phyloP scores from a whole-genome alignment of 2,329 filamentous ascomycete species.

The Alternaria brassicicola region DNA sequence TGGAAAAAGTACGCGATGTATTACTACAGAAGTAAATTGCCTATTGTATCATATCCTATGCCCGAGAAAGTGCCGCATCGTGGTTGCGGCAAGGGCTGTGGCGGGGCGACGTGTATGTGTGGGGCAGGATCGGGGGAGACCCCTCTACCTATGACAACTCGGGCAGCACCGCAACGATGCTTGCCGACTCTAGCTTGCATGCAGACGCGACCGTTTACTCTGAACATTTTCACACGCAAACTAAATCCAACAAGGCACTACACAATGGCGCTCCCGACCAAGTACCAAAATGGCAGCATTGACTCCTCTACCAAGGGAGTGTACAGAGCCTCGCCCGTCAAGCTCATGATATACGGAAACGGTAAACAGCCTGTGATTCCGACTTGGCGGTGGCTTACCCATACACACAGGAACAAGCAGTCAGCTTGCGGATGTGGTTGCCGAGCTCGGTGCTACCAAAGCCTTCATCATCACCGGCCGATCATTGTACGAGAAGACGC shows the following conservation, averaged over 20 bases:
- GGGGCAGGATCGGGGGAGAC: conserved; percentile 37
- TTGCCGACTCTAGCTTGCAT: conserved; percentile 10
- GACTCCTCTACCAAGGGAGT: conserved; percentile 42
- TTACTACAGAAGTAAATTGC: not conserved
- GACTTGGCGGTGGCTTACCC: not conserved
- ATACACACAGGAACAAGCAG: conserved; percentile 37
- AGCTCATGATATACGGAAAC: conserved; percentile 48
- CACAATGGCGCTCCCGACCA: conserved; percentile 42
- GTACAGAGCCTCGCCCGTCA: conserved; percentile 46
- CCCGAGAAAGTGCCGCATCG: conserved; percentile 31
- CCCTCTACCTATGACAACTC: conserved; percentile 41
- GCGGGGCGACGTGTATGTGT: conserved; percentile 39
- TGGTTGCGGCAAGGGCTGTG: conserved; percentile 25
- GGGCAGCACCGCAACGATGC: conserved; percentile 14
- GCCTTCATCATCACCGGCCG: conserved; percentile 63
- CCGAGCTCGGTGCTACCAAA: conserved; percentile 51
- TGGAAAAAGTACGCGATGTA: not conserved
- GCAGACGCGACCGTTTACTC: conserved; percentile 6
- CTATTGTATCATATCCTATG: conserved; percentile 16
- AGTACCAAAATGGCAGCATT: conserved; percentile 44
- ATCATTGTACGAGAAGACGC: conserved; percentile 61
- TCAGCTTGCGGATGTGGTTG: conserved; percentile 40
- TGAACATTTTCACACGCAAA: conserved; percentile 4
- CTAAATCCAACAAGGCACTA: not conserved
- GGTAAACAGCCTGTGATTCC: conserved; percentile 21